Base-by-base conservation (phyloP, 139 green algal species). In the Bryopsis sp. region DNA sequence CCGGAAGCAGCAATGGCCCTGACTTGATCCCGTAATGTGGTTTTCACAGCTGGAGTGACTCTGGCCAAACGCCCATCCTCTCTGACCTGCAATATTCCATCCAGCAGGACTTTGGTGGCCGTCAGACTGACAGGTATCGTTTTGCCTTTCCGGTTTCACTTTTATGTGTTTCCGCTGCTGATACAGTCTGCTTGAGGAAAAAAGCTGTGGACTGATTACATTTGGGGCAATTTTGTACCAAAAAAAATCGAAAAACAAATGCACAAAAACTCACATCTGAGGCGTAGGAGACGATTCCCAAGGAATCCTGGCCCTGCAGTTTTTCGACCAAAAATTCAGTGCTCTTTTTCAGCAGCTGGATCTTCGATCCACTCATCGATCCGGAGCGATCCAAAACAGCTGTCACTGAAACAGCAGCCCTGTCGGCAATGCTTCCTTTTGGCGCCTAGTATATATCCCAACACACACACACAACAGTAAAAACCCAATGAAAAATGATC, bases 331-430 rank as follows among this genome's bases (percentile, higher is more conserved):
- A 24, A 32, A 47, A 67, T 26, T 67, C 59, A 24, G 59, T 47
- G 32, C 28, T 39, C 7, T 7, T 24, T 26, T 67, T 67, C 6
- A 67, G 59, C 39, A 67, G 59, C 24, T 5, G 7, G 33, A 67
- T 43, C 19, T 67, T 67, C 34, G 39, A 4, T 67, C 59, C 59
- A 47, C 28, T 19, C 59, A 67, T 67, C 4, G 59, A 67, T 6
- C 59, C 59, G 33, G 59, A 67, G 7, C 59, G 19, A 32, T 67
- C 59, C 59, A 67, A 24, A 11, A 67, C 59, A 22, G 28, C 59
- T 19, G 28, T 47, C 28, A 67, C 19, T 26, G 59, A 67, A 15
- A 67, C 33, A 11, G 59, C 28, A 7, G 59, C 59, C 15, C 59
- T 11, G 19, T 8, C 24, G 33, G 50, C 19, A n/a, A n/a, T n/a